Conservation (phyloP, 2,329 filamentous ascomycete species). For the Escovopsis sp. region DNA sequence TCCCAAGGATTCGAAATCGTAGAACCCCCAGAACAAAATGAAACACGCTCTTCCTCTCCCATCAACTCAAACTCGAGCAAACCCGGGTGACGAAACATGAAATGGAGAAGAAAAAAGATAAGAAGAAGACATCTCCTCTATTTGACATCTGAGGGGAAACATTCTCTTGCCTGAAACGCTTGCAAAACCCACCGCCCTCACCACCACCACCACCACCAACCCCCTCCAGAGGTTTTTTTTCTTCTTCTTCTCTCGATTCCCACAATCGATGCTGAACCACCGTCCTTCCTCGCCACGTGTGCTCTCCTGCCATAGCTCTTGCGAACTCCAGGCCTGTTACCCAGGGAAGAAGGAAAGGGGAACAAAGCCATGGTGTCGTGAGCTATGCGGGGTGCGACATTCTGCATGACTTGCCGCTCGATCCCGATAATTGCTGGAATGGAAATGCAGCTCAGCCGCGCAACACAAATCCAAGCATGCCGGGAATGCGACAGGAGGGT, state of each 20-base stretch:
- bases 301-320: neutral
- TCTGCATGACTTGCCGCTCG: too few relatives aligned
- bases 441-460: neutral
- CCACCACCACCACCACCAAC: neutral
- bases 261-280: conserved; percentile 2
- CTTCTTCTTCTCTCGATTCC: neutral
- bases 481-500: neutral
- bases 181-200: conserved; percentile 1
- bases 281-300: neutral
- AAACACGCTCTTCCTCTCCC: neutral
- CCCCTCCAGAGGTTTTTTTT: neutral
- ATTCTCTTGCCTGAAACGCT: conserved; percentile 3
- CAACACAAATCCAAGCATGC: neutral
- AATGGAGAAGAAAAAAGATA: too few relatives aligned
- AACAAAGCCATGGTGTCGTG: too few relatives aligned
- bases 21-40: conserved; percentile 3
- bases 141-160: conserved; percentile 1
- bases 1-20: conserved; percentile 2
- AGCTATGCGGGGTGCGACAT: too few relatives aligned
- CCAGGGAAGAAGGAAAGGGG: too few relatives aligned
- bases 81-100: neutral
- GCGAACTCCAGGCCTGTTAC: too few relatives aligned
- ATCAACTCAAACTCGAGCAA: neutral
- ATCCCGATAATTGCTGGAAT: neutral
- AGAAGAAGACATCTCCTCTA: neutral